Base-by-base conservation (phyloP, 2,329 filamentous ascomycete genomes). In the Fusarium chaquense region DNA sequence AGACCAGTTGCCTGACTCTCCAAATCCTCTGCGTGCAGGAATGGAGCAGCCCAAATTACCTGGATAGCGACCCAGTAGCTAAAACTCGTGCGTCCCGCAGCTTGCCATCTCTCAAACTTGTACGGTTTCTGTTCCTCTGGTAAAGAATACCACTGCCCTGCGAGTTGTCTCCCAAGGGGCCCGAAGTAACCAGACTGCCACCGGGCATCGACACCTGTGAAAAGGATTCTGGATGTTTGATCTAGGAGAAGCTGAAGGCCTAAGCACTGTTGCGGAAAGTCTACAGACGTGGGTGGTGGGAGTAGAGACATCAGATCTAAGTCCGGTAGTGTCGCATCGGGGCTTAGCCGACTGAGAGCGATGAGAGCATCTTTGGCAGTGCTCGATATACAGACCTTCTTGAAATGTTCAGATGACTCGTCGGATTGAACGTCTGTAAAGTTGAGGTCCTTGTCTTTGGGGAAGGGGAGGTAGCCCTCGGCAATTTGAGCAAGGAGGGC, bases 111-210 rank as follows among this genome's bases (percentile, higher is more conserved):
- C 1, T 24, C 20, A 24, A 51, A 24, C 41, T 32, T 49, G 11
- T 63, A 9, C 0, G 61, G 61, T 1, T 40, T 43, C 12, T 49
- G 36, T 6, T 36, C 12, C 2, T 35, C 16, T 5, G 49, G 36
- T 7, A 63, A 22, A 15, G 32, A 50, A 16, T 43, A 30, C 61
- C 61, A 63, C 8, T 49, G 60, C 1, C 58, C 60, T 2, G 58
- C 36, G 9, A 63, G 43, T 0, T 5, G 43, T 6, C 60, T 28
- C 9, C 41, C 50, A 1, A 63, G 15, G 0, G 24, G 58, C 1
- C 58, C 60, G 6, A 63, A 63, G 5, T 63, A 63, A 0, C 35
- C 60, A 26, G 46, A 44, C 4, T 63, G 49, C 58, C 60, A 63
- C 10, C 60, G 58, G 1, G 24, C 36, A 13, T 63, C 60, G 4